phyloP scores from a whole-genome alignment of 2,329 filamentous ascomycete genomes.

The Exserohilum turcica region DNA sequence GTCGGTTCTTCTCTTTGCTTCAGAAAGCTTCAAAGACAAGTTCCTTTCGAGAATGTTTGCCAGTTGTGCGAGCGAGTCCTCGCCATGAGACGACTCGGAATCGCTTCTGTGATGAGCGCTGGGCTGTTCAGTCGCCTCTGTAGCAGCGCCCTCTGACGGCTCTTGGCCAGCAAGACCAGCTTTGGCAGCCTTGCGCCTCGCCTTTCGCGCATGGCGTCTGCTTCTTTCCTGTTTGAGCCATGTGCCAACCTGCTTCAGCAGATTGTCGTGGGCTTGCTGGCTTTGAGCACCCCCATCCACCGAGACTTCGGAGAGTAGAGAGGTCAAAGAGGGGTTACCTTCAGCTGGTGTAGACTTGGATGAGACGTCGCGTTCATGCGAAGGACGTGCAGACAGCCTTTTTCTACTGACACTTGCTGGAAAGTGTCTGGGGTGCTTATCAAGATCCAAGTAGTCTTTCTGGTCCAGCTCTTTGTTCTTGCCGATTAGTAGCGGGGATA shows the following conservation, averaged over 20 bases:
- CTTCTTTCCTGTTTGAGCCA: slow-evolving; percentile 83
- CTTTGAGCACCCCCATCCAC: slow-evolving; percentile 25
- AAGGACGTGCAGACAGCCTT: slow-evolving; percentile 52
- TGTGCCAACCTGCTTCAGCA: slow-evolving; percentile 75
- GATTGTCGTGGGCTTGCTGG: slow-evolving; percentile 41
- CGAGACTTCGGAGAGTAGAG: slow-evolving; percentile 39
- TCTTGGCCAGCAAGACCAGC: slow-evolving; percentile 23
- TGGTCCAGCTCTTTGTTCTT: slow-evolving; percentile 53
- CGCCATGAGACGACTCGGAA: slow-evolving; percentile 68
- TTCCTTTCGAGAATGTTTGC: slow-evolving; percentile 78
- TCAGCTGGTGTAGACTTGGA: slow-evolving; percentile 26
- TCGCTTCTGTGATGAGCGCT: slow-evolving; percentile 49
- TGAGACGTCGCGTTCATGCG: slow-evolving; percentile 39
- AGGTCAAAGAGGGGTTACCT: slow-evolving; percentile 39
- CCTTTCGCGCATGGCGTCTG: slow-evolving; percentile 64
- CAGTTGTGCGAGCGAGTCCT: slow-evolving; percentile 76
- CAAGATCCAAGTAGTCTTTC: slow-evolving; percentile 49
- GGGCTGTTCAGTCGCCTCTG: slow-evolving; percentile 12
- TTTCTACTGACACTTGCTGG: slow-evolving; percentile 49
- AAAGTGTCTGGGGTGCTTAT: slow-evolving; percentile 45
- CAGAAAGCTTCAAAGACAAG: slow-evolving; percentile 52
- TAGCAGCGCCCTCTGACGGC: slow-evolving; percentile 1
- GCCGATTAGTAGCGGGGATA: slow-evolving; percentile 54
- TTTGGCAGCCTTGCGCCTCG: slow-evolving; percentile 57
- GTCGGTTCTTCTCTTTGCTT: slow-evolving; percentile 39